Evolutionary conservation across 192 early-diverging fungal species (phyloP), one percentile per base, ranked within the genome.

Genomic region (Coemansia umbellata): DNA sequence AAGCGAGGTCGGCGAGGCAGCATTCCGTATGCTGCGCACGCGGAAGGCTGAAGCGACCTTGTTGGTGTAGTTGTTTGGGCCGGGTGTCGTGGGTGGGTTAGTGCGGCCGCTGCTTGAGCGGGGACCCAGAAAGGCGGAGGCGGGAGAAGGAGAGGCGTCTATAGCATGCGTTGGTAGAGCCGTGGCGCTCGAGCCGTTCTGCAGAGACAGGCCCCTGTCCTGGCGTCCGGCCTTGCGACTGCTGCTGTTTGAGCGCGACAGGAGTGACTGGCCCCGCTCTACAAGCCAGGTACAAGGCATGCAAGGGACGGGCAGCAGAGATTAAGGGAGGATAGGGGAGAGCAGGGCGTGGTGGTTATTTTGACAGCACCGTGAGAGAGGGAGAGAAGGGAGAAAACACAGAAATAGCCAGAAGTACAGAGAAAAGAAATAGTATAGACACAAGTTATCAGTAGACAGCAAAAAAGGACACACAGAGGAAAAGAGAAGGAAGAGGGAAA

Each of bases 261-360:
- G 45, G 45, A 75, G 61, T 53, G 62, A 55, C 40, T 75, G 72
- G 50, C 72, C 72, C 58, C 72, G 65, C 60, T 75, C 72, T 75
- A 75, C 54, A 60, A 67, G 63, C 43, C 70, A 65, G 48, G 32
- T 41, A 52, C 60, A 66, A 18, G 50, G 48, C 72, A 74, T 74
- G 59, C 71, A 74, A 74, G 58, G 50, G 47, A 41, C 52, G 39
- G 8, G 30, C 19, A 44, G 36, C 8, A 44, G 43, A 36, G 6
- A 7, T 19, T 36, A 27, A n/a, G 24, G 43, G 35, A 33, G 8
- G 39, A 35, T 22, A 31, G 17, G 51, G 28, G n/a, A 39, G 56
- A 13, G 52, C 11, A 30, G 54, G 24, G n/a, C n/a, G n/a, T 26
- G 41, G 36, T 31, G 37, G 24, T 40, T 53, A 53, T 53, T 26